Conservation (phyloP, 495 filamentous ascomycete species). For the Parachaetomium inaequale region DNA sequence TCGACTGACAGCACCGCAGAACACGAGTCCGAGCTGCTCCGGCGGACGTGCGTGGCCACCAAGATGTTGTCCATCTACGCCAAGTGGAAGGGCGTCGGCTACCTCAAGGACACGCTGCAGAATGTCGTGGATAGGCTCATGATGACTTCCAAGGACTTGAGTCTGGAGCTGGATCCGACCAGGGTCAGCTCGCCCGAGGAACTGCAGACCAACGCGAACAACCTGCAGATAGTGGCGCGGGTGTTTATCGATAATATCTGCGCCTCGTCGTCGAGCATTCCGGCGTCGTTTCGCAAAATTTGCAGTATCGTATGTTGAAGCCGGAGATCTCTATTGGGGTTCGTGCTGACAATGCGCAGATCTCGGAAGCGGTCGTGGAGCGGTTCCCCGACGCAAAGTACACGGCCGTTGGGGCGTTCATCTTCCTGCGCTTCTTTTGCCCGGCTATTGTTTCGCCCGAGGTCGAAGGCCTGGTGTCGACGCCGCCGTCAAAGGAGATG, state of each 20-base stretch:
- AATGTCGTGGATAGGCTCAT: conserved; percentile 60
- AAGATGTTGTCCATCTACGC: conserved; percentile 67
- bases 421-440: conserved; percentile 67
- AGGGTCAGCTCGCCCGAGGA: conserved; percentile 55
- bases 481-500: conserved; percentile 60
- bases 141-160: conserved; percentile 56
- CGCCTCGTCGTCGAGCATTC: conserved; percentile 55
- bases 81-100: conserved; percentile 62
- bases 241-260: conserved; percentile 66
- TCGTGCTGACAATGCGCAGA: conserved; percentile 33
- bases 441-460: conserved; percentile 66
- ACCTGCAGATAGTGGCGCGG: conserved; percentile 58
- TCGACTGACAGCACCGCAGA: conserved; percentile 32
- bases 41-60: conserved; percentile 62
- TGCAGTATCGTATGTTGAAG: conserved; percentile 52
- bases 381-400: conserved; percentile 66
- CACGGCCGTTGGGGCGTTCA: conserved; percentile 65
- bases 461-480: conserved; percentile 56
- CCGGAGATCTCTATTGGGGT: no score
- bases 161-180: conserved; percentile 61
- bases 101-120: conserved; percentile 60
- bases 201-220: conserved; percentile 56
- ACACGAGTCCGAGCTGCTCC: conserved; percentile 59
- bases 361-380: conserved; percentile 53
- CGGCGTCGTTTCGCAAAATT: conserved; percentile 59